Evolutionary conservation across 768 basidiomycete species (phyloP).

Genomic region (Strobilomyces dryophilus): DNA sequence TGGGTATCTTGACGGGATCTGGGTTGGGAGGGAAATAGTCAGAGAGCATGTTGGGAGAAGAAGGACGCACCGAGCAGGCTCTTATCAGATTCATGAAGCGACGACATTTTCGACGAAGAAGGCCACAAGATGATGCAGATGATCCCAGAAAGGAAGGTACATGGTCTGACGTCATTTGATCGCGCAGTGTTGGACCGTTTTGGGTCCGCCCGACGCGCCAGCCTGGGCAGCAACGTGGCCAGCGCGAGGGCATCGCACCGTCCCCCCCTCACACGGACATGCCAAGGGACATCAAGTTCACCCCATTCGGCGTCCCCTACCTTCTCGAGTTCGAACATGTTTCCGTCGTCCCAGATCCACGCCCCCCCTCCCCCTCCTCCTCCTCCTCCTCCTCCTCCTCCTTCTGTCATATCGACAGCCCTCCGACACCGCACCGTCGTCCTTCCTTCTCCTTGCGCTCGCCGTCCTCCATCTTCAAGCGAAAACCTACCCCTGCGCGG

Average conservation of each 20-base stretch:
- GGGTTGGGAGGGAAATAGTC: slow-evolving; percentile 25
- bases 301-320: slow-evolving; percentile 28
- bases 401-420: slow-evolving; percentile 26
- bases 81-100: slow-evolving; percentile 7
- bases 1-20: not conserved
- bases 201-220: no score
- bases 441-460: slow-evolving; percentile 15
- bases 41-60: slow-evolving; percentile 4
- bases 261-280: slow-evolving; percentile 6
- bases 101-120: slow-evolving; percentile 23
- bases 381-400: slow-evolving; percentile 24
- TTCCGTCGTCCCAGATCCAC: slow-evolving; percentile 11
- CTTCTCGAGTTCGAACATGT: slow-evolving; percentile 28
- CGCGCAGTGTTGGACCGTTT: not conserved
- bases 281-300: slow-evolving; percentile 26
- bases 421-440: slow-evolving; percentile 13
- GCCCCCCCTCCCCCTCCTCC: not conserved
- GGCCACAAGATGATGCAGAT: slow-evolving; percentile 5
- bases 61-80: not conserved
- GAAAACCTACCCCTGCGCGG: slow-evolving; percentile 7
- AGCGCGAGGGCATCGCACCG: slow-evolving; percentile 1
- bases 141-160: slow-evolving; percentile 28
- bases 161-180: slow-evolving; percentile 24
- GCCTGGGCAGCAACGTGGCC: slow-evolving; percentile 1
- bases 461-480: slow-evolving; percentile 24